Evolutionary conservation across 2,329 filamentous ascomycete species (phyloP).

Genomic region (Rutstroemia sp.): DNA sequence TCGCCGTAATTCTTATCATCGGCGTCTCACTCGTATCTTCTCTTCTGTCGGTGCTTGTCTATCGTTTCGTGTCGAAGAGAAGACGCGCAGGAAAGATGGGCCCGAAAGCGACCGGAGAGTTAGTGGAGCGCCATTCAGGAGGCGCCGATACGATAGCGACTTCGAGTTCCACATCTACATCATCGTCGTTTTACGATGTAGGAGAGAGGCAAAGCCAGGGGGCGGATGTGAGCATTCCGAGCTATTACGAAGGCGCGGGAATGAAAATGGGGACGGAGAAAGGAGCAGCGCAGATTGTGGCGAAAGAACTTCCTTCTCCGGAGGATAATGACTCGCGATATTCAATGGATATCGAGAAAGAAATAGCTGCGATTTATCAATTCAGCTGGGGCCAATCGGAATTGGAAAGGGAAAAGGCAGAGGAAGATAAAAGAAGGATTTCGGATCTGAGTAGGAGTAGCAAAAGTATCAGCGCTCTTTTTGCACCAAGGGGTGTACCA

Average conservation of each 20-base stretch:
- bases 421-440: neutral
- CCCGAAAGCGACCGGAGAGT: neutral
- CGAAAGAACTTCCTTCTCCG: neutral
- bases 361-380: neutral
- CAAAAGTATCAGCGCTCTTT: conserved; percentile 4
- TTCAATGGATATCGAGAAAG: neutral
- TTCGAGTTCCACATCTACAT: no score
- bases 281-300: neutral
- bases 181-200: no score
- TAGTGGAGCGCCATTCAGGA: neutral
- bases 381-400: neutral
- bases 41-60: neutral
- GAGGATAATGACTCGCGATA: neutral
- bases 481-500: neutral
- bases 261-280: neutral
- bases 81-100: neutral
- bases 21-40: neutral
- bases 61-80: neutral
- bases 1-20: conserved; percentile 1
- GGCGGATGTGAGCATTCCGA: no score
- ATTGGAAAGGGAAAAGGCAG: neutral
- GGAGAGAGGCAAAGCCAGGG: neutral
- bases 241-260: no score
- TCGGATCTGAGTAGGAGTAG: neutral
- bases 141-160: neutral